A percentile compares a stretch with the other conserved stretches of the same genome.
Conservation (phyloP, 2,329 filamentous ascomycete species). For the Trichoderma sp. region DNA sequence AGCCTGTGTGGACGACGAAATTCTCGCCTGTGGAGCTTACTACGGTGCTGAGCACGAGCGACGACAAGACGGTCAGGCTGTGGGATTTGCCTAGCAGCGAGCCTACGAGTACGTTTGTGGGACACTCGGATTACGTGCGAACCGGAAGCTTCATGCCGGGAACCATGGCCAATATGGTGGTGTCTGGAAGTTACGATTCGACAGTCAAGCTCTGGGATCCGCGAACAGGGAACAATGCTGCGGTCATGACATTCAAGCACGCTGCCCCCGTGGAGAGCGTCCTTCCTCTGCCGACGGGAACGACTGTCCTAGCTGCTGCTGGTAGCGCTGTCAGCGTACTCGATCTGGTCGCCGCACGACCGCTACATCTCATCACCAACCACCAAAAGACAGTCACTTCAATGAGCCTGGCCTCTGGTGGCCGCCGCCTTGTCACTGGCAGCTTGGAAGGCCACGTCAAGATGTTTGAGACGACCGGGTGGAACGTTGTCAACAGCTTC, state of each 20-base stretch:
- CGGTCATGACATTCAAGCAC: constrained; percentile 94
- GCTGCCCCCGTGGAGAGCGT: constrained; percentile 84
- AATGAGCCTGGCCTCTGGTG: constrained; percentile 76
- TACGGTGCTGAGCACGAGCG: constrained; percentile 80
- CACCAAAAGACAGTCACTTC: constrained; percentile 98
- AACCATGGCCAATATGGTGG: constrained; percentile 68
- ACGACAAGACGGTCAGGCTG: constrained; percentile 87
- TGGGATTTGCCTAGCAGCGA: constrained; percentile 88
- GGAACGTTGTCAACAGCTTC: constrained; percentile 93
- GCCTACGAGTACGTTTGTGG: constrained; percentile 74
- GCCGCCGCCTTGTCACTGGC: constrained; percentile 78
- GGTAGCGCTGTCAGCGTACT: constrained; percentile 87
- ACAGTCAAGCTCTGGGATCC: constrained; percentile 95
- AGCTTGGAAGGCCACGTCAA: constrained; percentile 95
- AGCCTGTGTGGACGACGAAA: constrained; percentile 86
- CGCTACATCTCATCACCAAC: constrained; percentile 81
- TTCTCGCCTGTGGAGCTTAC: constrained; percentile 92
- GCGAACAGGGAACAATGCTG: constrained; percentile 60
- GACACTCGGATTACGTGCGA: constrained; percentile 91
- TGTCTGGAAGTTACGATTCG: constrained; percentile 91
- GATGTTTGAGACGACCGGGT: constrained; percentile 87
- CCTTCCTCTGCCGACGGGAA: constrained; percentile 82
- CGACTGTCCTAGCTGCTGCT: constrained; percentile 78
- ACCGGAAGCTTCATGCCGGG: constrained; percentile 81
- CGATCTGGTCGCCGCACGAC: constrained; percentile 87